Evolutionary conservation across 345 rosid species (phyloP), one percentile per base, ranked within the genome.

Genomic region (Eutrema yunnanense): DNA sequence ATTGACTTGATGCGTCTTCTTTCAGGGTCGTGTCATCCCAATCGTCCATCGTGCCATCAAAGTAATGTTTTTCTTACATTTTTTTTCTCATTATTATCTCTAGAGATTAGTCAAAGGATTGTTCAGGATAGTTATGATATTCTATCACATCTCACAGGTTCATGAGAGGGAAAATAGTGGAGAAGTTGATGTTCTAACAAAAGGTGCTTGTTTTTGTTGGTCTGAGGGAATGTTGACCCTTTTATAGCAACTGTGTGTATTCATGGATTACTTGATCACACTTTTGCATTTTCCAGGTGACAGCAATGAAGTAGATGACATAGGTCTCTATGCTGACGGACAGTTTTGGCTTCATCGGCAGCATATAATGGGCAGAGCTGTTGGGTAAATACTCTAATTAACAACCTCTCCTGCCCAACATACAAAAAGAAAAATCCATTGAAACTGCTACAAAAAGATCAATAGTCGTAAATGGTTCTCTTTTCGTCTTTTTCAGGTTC

Each of bases 11-110:
- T 72, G 54, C 30, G 8, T 53, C 36, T 64, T 71, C 14, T 75
- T 67, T 29, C 86, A 92, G 98, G 99, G 99, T 26, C 90, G 96
- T 78, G 92, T 85, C 68, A 96, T 92, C 76, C 98, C 99, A 32
- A 92, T 92, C 37, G 97, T 92, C 73, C 99, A 96, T 81, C 97
- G 99, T 73, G 97, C 88, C 5, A 96, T 96, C 47, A 86, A 90
- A 92, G 99, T 95, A 85, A 40, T 68, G 44, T 42, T 36, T 53
- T 74, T 48, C 9, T 3, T 27, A 16, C 16, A 16, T 16, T 16
- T 16, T 16, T 16, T 16, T 16, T 16, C 16, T 16, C 16, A 9
- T 56, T 34, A 27, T 33, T 13, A 41, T 50, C 14, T 9, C 52
- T 52, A 6, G 4, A 67, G 5, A 59, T 73, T 22, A 43, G 1